Base-by-base conservation (phyloP, 2,329 filamentous ascomycete genomes). In the Venturia asperata region DNA sequence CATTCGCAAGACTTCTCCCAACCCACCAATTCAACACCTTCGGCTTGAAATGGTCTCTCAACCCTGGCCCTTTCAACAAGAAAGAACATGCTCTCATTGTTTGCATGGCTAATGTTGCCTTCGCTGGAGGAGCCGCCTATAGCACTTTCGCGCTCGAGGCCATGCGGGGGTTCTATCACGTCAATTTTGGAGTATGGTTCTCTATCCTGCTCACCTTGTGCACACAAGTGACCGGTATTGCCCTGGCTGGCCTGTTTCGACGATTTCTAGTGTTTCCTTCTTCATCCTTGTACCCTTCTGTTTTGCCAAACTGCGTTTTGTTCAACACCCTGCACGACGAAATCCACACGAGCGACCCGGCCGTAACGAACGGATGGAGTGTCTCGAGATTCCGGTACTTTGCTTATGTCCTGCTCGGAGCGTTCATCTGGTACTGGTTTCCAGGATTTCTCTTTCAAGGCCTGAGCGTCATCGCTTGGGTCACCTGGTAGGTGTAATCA, bases 251-350 rank as follows among this genome's bases (percentile, higher is more conserved):
- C 4, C 37, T 72, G 11, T 72, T 72, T 34, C 69, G 71, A 17
- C 66, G 70, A 11, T 72, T 72, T 49, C 41, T 73, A 45, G 66
- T 70, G 61, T 56, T n/a, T 21, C 85, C 84, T 4, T 85, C 87
- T 0, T 84, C 87, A 11, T 89, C 91, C 85, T 89, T 91, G 66
- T 91, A 88, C 87, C 88, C 88, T 0, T 81, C 79, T 1, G 88
- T 85, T 62, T 78, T 91, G 37, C 86, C 88, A 64, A 83, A 83
- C 6, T 83, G 87, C 9, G 83, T 86, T 0, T 76, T 91, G 43
- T 87, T 91, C 78, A 87, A 87, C 69, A 86, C 87, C 67, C 86
- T 92, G 79, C 88, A 92, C 71, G 88, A 91, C 69, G 52, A 43
- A 30, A 81, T 83, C 69, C 78, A 78, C 17, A 73, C 76, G 34